Base-by-base conservation (phyloP, 345 rosid species). In the Citrus hindsii region DNA sequence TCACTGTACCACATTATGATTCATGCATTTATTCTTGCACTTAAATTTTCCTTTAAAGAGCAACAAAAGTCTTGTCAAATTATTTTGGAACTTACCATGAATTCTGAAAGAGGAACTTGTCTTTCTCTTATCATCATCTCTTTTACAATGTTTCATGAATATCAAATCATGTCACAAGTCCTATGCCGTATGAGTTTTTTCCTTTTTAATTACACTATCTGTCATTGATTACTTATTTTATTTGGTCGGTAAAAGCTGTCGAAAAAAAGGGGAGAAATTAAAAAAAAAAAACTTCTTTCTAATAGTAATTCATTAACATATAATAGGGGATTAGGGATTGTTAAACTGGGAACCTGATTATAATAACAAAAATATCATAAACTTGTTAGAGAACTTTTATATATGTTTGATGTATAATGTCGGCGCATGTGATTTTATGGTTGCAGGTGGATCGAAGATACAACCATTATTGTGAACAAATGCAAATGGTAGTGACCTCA, bases 401-500 rank as follows among this genome's bases (percentile, higher is more conserved):
- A 32, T 18, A 32, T 37, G 61, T 71, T 53, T 71, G n/a, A 75
- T 22, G 8, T 40, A 40, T 4, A 73, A 58, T 74, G 74, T 77
- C 46, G 73, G 73, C 72, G 69, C 30, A 55, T 53, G 76, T 75
- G 69, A 48, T 66, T 61, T 68, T 53, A 46, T 76, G 75, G 35
- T 42, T 74, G 83, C 94, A 95, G 99, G 98, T 95, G 77, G 98
- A 93, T 82, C 84, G 97, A 76, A 88, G 98, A 72, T 95, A 95
- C 85, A 93, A 84, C 84, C 91, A 93, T 85, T 95, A 95, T 79
- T 92, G 98, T 76, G 97, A 95, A 75, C 98, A 93, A 77, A 95
- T 95, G 98, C 99, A 93, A 77, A 89, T 88, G 97, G 97, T 95
- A 32, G 96, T 93, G 86, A 95, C 93, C 87, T 93, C 98, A 76